These are phyloP conservation scores for Phtheirospermum japonicum DNA, from an alignment of 257 asterid species.

Conservation along the genomic window DNA sequence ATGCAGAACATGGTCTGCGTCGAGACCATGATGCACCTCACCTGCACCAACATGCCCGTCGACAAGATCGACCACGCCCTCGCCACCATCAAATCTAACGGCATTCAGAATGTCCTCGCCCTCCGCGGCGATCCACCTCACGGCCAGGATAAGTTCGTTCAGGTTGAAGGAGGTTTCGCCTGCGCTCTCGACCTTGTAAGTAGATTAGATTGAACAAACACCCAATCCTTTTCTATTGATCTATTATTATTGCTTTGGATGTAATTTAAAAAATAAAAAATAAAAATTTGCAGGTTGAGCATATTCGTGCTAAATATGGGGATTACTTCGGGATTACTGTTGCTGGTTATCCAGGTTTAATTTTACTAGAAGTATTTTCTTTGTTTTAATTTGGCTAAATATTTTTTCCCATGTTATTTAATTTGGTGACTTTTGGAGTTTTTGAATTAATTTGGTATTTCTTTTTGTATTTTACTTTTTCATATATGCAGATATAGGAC, in stretches of 20 bases:
- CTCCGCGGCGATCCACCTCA: constrained; percentile 98
- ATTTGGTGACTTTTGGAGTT: no score
- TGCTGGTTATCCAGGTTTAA: constrained; percentile 95
- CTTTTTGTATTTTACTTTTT: no score
- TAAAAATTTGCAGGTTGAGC: constrained; percentile 97
- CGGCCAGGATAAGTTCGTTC: constrained; percentile 95
- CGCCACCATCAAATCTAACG: constrained; percentile 61
- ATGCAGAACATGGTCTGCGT: constrained; percentile 99
- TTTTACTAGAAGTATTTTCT: no score
- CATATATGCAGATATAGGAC: no score
- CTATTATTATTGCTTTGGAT: background rate
- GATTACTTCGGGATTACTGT: constrained; percentile 96
- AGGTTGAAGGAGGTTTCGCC: constrained; percentile 92
- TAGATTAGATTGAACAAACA: background rate
- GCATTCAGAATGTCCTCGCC: constrained; percentile 93
- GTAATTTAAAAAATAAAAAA: no score
- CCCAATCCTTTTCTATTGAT: background rate
- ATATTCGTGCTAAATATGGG: constrained; percentile 67
- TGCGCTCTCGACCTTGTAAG: constrained; percentile 94
- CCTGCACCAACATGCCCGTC: constrained; percentile 96
- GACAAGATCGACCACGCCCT: constrained; percentile 96
- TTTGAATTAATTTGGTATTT: background rate
- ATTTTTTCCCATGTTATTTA: no score
- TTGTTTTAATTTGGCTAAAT: no score
- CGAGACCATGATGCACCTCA: constrained; percentile 98